Percentiles rank a stretch among this genome's conserved stretches.
These are phyloP conservation scores for Colletotrichum endophyticum DNA, from an alignment of 2,329 filamentous ascomycete species.

Conservation along the genomic window DNA sequence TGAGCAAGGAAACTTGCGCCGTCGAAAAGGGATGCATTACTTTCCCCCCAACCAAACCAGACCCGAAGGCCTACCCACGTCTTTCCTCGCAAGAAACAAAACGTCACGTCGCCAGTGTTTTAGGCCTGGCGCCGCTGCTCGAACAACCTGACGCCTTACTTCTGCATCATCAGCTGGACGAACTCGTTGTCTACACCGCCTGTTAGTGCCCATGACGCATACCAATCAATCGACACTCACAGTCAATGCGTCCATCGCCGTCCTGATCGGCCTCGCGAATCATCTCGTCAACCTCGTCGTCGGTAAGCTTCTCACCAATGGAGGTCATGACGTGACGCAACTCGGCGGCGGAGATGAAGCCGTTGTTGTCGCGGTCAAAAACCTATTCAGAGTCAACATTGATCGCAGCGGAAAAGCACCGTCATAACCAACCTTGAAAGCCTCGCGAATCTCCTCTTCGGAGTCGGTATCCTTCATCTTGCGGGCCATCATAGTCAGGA, in stretches of 20 bases:
- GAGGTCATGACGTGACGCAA: conserved; percentile 91
- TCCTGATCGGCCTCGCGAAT: conserved; percentile 91
- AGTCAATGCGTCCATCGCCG: conserved; percentile 87
- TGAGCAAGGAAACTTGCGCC: not conserved
- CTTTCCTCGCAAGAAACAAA: conserved; percentile 11
- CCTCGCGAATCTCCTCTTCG: conserved; percentile 88
- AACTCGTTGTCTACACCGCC: conserved; percentile 78
- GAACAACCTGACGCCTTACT: conserved; percentile 56
- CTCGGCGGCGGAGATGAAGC: conserved; percentile 88
- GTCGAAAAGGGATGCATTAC: not conserved
- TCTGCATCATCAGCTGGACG: conserved; percentile 95
- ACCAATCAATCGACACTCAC: conserved; percentile 52
- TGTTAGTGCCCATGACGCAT: not conserved
- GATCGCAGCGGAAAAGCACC: not conserved
- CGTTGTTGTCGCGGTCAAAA: conserved; percentile 90
- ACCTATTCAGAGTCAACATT: conserved; percentile 48
- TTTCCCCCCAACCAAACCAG: not conserved
- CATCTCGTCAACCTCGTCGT: conserved; percentile 93
- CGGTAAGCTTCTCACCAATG: conserved; percentile 88
- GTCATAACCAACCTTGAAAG: conserved; percentile 72
- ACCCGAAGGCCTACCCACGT: not conserved
- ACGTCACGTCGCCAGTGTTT: not conserved
- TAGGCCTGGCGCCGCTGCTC: not conserved
- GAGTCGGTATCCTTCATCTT: conserved; percentile 96
- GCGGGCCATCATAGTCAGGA: conserved; percentile 91